Conservation (phyloP, 202 grass and related monocot species). For the Eragrostis tef region DNA sequence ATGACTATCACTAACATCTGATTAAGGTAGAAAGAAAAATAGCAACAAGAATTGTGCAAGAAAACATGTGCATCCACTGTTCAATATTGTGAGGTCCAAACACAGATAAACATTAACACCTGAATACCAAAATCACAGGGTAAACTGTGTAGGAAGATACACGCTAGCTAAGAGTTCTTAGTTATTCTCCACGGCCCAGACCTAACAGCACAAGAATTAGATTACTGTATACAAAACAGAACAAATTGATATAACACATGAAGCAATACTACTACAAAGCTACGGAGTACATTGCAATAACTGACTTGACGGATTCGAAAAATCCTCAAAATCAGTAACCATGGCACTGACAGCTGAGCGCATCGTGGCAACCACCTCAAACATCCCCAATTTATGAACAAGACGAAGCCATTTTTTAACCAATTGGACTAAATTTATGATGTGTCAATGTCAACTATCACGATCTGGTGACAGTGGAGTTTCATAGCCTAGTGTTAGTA, state of each 20-base stretch:
- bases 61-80: not conserved
- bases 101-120: not conserved
- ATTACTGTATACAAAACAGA: not conserved
- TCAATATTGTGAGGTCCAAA: not conserved
- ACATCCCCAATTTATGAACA: constrained; percentile 16
- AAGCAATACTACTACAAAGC: not conserved
- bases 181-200: not conserved
- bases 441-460: not conserved
- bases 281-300: not conserved
- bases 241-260: not conserved
- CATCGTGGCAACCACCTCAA: not conserved
- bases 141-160: not conserved
- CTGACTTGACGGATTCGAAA: not conserved
- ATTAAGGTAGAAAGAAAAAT: not conserved
- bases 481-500: not conserved
- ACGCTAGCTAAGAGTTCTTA: not conserved
- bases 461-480: not conserved
- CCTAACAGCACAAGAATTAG: not conserved
- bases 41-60: not conserved
- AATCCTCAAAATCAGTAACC: not conserved
- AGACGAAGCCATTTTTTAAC: not conserved
- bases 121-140: not conserved
- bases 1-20: not conserved
- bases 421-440: not conserved
- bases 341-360: not conserved